Conservation (phyloP, 306 rosid species). For the Trifolium dubium region DNA sequence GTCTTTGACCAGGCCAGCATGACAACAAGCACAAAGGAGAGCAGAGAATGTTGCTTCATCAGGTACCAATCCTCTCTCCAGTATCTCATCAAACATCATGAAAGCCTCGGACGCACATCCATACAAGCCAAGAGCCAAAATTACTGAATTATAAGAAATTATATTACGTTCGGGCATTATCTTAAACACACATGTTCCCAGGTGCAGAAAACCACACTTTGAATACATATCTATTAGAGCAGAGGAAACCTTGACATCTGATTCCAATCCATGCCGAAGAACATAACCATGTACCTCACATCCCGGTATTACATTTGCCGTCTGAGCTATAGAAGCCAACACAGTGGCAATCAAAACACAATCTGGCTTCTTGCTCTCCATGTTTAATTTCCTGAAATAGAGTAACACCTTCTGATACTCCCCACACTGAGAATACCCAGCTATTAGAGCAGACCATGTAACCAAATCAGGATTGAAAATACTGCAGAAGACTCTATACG, state of each 20-base stretch:
- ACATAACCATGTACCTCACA: slow-evolving; percentile 72
- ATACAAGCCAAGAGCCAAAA: slow-evolving; percentile 78
- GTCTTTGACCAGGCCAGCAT: slow-evolving; percentile 73
- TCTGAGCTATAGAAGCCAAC: slow-evolving; percentile 75
- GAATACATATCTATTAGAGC: slow-evolving; percentile 82
- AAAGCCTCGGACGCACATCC: slow-evolving; percentile 76
- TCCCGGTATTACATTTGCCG: slow-evolving; percentile 60
- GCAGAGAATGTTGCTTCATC: slow-evolving; percentile 84
- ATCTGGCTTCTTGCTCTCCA: slow-evolving; percentile 65
- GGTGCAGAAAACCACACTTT: slow-evolving; percentile 74
- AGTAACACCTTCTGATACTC: slow-evolving; percentile 56
- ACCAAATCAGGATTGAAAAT: slow-evolving; percentile 75
- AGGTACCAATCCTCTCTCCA: slow-evolving; percentile 58
- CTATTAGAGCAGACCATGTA: slow-evolving; percentile 82
- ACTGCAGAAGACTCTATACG: slow-evolving; percentile 63
- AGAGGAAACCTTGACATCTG: slow-evolving; percentile 73
- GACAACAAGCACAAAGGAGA: slow-evolving; percentile 86
- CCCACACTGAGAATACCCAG: slow-evolving; percentile 75
- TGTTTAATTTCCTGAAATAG: slow-evolving; percentile 63
- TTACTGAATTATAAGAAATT: slow-evolving; percentile 74
- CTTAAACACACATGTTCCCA: slow-evolving; percentile 61
- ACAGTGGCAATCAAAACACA: slow-evolving; percentile 69
- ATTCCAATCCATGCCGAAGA: slow-evolving; percentile 71
- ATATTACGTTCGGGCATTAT: slow-evolving; percentile 62
- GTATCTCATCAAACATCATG: slow-evolving; percentile 57